Evolutionary conservation across 768 basidiomycete species (phyloP).

Genomic region (Amylocystis lapponica): DNA sequence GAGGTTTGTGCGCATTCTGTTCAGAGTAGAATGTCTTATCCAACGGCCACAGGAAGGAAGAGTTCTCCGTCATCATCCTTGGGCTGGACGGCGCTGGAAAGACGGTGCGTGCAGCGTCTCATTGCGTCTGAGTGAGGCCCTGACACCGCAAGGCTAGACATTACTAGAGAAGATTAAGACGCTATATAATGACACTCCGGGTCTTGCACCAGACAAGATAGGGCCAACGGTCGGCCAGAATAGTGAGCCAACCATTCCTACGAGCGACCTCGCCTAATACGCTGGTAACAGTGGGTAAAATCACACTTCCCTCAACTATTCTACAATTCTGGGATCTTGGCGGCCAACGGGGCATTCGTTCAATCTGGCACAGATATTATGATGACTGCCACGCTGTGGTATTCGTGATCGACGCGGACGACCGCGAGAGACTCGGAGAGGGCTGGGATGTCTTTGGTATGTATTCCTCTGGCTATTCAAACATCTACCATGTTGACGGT

Average conservation of each 20-base stretch:
- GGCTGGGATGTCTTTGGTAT: constrained; percentile 97
- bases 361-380: constrained; percentile 93
- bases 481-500: constrained; percentile 7
- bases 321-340: constrained; percentile 98
- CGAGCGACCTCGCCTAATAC: background rate
- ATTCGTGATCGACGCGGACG: constrained; percentile 91
- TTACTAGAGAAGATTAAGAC: constrained; percentile 93
- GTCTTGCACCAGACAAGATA: constrained; percentile 89
- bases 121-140: background rate
- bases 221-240: constrained; percentile 97
- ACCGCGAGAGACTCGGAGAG: constrained; percentile 83
- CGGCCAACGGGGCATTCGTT: constrained; percentile 88
- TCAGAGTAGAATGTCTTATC: background rate
- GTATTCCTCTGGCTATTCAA: constrained; percentile 19
- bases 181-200: constrained; percentile 79
- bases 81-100: constrained; percentile 92
- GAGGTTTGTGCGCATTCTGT: constrained; percentile 40
- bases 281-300: constrained; percentile 70
- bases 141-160: constrained; percentile 41
- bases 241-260: constrained; percentile 48
- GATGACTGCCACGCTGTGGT: constrained; percentile 96
- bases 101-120: constrained; percentile 45
- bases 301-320: constrained; percentile 87
- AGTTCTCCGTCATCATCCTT: constrained; percentile 93
- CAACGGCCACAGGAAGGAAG: constrained; percentile 55